These are phyloP conservation scores for Xylaria castorea DNA, from an alignment of 495 filamentous ascomycete species.

Conservation along the genomic window DNA sequence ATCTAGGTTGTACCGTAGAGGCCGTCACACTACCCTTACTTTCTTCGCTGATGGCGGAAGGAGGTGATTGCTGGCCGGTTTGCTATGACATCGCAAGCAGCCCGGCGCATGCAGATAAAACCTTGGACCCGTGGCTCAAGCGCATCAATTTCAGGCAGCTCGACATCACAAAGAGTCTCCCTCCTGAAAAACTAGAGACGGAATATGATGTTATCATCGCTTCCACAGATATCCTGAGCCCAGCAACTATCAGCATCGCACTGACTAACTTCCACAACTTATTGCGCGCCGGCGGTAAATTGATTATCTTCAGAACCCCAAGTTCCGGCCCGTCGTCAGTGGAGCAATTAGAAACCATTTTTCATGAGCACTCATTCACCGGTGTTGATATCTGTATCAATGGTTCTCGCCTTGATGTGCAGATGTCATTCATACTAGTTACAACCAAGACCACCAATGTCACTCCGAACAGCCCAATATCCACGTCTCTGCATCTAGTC, in stretches of 20 bases:
- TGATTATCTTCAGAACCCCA: neutral
- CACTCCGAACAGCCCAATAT: neutral
- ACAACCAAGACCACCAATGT: neutral
- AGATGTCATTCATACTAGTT: neutral
- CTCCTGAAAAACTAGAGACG: slow-evolving; percentile 1
- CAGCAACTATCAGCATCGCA: neutral
- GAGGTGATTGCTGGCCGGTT: neutral
- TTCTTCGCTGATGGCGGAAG: slow-evolving; percentile 5
- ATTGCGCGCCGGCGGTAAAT: neutral
- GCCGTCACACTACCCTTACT: neutral
- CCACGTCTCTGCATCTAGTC: neutral
- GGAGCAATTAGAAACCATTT: neutral
- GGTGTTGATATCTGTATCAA: neutral
- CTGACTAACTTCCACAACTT: neutral
- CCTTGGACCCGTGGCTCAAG: slow-evolving; percentile 6
- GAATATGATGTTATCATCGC: neutral
- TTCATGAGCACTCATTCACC: neutral
- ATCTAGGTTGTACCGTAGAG: neutral
- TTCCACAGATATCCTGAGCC: neutral
- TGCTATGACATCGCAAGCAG: slow-evolving; percentile 9
- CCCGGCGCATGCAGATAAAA: neutral
- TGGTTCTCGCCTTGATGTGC: neutral
- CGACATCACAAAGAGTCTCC: neutral
- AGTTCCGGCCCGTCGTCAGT: neutral
- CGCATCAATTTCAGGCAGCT: neutral